Evolutionary conservation across 306 rosid genomes (phyloP), one percentile per base, ranked within the genome.

Genomic region (Rubus parviflorus): DNA sequence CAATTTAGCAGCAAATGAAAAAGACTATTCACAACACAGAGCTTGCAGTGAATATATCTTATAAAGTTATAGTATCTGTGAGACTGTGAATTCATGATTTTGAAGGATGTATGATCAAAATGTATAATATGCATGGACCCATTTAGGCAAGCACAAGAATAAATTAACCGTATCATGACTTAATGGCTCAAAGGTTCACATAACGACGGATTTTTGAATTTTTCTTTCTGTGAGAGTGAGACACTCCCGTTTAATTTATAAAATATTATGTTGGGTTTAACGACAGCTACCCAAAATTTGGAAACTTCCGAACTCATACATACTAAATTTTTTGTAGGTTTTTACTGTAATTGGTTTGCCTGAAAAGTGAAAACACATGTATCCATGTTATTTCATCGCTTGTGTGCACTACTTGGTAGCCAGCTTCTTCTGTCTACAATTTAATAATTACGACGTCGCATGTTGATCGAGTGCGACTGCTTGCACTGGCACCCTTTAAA

Each of bases 71-170:
- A 53, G 38, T 22, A 22, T 22, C 42, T 53, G 38, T n/a, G n/a
- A n/a, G n/a, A n/a, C n/a, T n/a, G n/a, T 53, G 76, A 56, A 56
- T 54, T 57, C 56, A 73, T 43, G 35, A 57, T 57, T 1, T 4
- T 57, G 38, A 54, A 20, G 23, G 43, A 11, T 41, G 35, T 8
- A 42, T 73, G 12, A 12, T 37, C 62, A 5, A 56, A 30, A 30
- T 35, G 46, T 2, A 30, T 71, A 4, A 52, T 4, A 70, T 48
- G 17, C 61, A 70, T 70, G 75, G 75, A 70, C 62, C 62, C 75
- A 30, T 61, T 7, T 64, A 38, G 14, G 69, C 47, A 37, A 22
- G 69, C 47, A 37, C 13, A 40, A 64, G 47, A 19, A 64, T 14
- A 35, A 38, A 8, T 52, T 19, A 17, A 53, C 58, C 2, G 38